Percentiles rank a stretch among this genome's conserved stretches.
Conservation (phyloP, 352 stramenopile species). For the Phytophthora hibernalis region DNA sequence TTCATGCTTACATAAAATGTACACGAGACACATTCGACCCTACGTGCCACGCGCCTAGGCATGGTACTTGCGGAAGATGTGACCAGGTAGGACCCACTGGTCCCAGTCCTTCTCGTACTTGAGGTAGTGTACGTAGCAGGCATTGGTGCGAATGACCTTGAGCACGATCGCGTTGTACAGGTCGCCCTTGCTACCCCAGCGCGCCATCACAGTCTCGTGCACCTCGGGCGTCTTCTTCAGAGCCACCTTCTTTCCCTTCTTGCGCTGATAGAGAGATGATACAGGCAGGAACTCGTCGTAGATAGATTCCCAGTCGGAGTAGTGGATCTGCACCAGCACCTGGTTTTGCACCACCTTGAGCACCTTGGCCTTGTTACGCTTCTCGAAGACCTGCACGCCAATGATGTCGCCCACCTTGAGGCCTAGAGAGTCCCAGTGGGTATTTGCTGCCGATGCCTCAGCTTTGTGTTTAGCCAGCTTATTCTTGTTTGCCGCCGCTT, state of each 20-base stretch:
- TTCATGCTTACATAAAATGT: conserved; percentile 16
- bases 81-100: conserved; percentile 79
- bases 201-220: conserved; percentile 76
- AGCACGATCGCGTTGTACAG: conserved; percentile 84
- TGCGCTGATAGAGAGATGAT: conserved; percentile 65
- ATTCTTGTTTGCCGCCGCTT: conserved; percentile 37
- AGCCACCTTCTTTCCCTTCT: conserved; percentile 55
- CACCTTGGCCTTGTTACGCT: conserved; percentile 72
- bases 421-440: conserved; percentile 71
- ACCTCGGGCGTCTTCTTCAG: conserved; percentile 72
- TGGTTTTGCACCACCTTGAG: conserved; percentile 72
- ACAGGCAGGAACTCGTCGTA: conserved; percentile 85
- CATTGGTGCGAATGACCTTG: conserved; percentile 80
- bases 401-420: conserved; percentile 71
- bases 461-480: conserved; percentile 29
- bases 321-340: conserved; percentile 81
- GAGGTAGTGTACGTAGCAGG: conserved; percentile 83
- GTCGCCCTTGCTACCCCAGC: conserved; percentile 73
- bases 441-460: conserved; percentile 35
- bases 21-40: conserved; percentile 27
- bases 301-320: conserved; percentile 83
- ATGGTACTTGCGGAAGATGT: conserved; percentile 84
- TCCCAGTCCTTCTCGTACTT: conserved; percentile 89
- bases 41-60: conserved; percentile 11
- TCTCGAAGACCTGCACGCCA: conserved; percentile 80